Conservation (phyloP, 257 asterid genomes). For the Fraxinus cuspidata region DNA sequence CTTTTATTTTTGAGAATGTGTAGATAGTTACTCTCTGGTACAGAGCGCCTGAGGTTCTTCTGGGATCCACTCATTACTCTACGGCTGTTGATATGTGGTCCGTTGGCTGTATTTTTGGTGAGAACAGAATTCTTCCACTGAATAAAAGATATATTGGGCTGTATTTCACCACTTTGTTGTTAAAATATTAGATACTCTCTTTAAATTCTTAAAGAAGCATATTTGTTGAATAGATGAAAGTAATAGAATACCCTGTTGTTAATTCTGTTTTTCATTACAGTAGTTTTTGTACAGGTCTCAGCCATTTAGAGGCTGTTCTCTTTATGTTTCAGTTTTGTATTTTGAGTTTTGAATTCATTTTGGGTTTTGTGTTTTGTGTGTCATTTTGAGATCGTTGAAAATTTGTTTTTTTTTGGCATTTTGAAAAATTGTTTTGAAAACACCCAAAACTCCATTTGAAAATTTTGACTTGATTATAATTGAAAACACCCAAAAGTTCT, state of each 20-base stretch:
- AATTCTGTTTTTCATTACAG: not conserved
- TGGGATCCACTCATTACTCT: constrained; percentile 89
- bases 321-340: no score
- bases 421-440: no score
- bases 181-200: not conserved
- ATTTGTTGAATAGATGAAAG: not conserved
- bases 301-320: no score
- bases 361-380: no score
- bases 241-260: not conserved
- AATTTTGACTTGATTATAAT: no score
- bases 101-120: constrained; percentile 92
- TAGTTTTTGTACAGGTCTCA: not conserved
- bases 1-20: not conserved
- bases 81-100: constrained; percentile 98
- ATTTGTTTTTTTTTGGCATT: no score
- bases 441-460: no score
- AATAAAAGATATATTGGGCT: not conserved
- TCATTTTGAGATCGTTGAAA: no score
- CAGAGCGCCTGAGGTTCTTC: constrained; percentile 93
- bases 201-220: not conserved
- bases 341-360: no score
- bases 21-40: constrained; percentile 95
- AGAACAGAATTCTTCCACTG: not conserved
- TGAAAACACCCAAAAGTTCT: no score
- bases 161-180: not conserved